Conservation (phyloP, 208 protist species). For the Trypanosoma caninum region DNA sequence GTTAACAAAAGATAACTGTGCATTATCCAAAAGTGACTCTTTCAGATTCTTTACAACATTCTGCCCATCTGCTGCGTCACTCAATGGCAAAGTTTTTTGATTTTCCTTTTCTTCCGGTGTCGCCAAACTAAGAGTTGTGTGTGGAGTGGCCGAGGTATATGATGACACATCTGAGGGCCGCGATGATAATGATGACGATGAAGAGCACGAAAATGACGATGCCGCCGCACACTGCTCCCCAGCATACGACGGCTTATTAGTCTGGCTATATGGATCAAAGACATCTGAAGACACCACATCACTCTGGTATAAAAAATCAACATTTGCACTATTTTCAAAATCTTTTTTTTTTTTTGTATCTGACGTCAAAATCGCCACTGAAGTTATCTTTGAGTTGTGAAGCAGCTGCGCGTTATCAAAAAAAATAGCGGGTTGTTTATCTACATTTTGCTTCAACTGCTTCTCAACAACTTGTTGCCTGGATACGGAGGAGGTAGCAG, state of each 20-base stretch:
- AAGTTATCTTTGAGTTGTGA: slow-evolving; percentile 26
- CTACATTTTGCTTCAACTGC: not conserved
- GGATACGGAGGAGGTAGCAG: not conserved
- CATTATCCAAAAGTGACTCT: no score
- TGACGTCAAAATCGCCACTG: slow-evolving; percentile 15
- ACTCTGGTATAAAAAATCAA: slow-evolving; percentile 17
- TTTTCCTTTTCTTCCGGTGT: not conserved
- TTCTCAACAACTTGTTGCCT: not conserved
- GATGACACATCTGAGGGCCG: not conserved
- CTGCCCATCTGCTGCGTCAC: no score
- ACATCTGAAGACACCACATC: not conserved
- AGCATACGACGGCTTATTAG: not conserved
- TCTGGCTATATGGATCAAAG: slow-evolving; percentile 28
- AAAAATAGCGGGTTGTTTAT: no score
- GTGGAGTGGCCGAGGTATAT: not conserved
- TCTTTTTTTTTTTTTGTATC: not conserved
- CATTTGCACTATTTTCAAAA: not conserved
- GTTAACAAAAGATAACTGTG: no score
- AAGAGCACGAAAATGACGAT: no score
- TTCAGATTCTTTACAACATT: no score
- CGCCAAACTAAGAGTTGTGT: not conserved
- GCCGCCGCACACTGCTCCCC: no score
- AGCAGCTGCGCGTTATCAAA: not conserved
- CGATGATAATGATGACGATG: slow-evolving; percentile 1
- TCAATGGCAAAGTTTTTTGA: not conserved